Conservation (phyloP, 2,329 filamentous ascomycete genomes). For the Sodiomyces alkalinus region DNA sequence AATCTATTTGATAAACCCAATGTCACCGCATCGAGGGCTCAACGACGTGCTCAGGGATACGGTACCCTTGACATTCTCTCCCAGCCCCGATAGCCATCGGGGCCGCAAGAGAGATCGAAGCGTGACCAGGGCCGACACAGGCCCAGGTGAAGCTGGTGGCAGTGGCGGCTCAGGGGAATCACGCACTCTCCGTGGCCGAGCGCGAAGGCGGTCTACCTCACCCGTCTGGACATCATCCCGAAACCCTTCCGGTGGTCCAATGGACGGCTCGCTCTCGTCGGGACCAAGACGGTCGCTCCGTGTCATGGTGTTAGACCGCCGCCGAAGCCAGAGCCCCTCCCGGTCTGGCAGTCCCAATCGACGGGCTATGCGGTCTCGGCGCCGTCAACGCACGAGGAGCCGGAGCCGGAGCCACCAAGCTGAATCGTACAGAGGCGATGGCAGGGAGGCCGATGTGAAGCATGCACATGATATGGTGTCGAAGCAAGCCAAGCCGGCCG, state of each 20-base stretch:
- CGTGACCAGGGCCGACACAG: slow-evolving; percentile 16
- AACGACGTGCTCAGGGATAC: slow-evolving; percentile 2
- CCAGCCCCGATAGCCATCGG: slow-evolving; percentile 10
- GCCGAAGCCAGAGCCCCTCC: slow-evolving; percentile 29
- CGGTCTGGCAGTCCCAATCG: slow-evolving; percentile 18
- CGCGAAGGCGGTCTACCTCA: slow-evolving; percentile 23
- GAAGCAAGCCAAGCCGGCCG: slow-evolving; percentile 1
- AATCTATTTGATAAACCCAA: no score
- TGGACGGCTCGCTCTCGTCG: slow-evolving; percentile 19
- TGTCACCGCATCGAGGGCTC: neutral
- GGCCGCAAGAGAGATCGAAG: slow-evolving; percentile 25
- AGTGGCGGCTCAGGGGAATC: slow-evolving; percentile 24
- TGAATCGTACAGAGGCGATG: slow-evolving; percentile 3
- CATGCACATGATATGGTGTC: slow-evolving; percentile 3
- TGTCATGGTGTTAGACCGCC: slow-evolving; percentile 22
- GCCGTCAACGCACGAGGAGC: slow-evolving; percentile 23
- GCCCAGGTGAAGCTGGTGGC: no score
- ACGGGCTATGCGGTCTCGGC: slow-evolving; percentile 14
- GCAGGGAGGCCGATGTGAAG: slow-evolving; percentile 2
- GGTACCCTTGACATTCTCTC: slow-evolving; percentile 4
- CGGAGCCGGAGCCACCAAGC: slow-evolving; percentile 15
- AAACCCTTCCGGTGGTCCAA: slow-evolving; percentile 14
- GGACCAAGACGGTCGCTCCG: slow-evolving; percentile 25
- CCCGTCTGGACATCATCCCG: slow-evolving; percentile 16
- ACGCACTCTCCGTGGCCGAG: slow-evolving; percentile 26